A percentile compares a stretch with the other conserved stretches of the same genome.
phyloP scores from a whole-genome alignment of 306 rosid genomes.

The Sphenostylis stenocarpa region DNA sequence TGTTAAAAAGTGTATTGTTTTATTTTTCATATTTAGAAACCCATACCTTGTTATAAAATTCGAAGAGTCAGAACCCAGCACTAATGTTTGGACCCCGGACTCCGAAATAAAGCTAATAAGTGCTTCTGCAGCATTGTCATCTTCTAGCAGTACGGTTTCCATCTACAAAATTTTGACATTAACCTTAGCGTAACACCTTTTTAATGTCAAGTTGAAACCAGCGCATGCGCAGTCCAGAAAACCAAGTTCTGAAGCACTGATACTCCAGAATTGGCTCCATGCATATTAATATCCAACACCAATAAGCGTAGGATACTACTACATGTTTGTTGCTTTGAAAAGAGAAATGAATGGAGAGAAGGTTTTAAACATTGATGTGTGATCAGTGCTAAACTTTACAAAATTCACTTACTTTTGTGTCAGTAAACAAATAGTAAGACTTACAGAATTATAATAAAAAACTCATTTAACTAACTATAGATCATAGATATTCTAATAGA shows the following conservation, averaged over 20 bases:
- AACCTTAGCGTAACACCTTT: conserved; percentile 3
- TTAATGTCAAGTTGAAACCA: conserved; percentile 23
- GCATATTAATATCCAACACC: background rate
- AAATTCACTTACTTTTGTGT: too few relatives aligned
- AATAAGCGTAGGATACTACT: background rate
- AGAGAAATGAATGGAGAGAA: too few relatives aligned
- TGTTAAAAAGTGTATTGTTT: background rate
- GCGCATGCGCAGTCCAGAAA: conserved; percentile 1
- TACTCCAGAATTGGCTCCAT: background rate
- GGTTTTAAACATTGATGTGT: too few relatives aligned
- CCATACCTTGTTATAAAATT: conserved; percentile 70
- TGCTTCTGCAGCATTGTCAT: conserved; percentile 73
- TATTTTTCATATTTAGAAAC: background rate
- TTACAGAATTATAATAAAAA: too few relatives aligned
- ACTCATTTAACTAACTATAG: too few relatives aligned
- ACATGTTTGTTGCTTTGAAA: background rate
- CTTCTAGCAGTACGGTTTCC: conserved; percentile 80
- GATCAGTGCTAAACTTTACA: too few relatives aligned
- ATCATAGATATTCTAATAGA: too few relatives aligned
- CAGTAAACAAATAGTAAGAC: too few relatives aligned
- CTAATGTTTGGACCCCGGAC: conserved; percentile 56
- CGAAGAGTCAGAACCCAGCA: conserved; percentile 64
- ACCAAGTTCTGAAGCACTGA: background rate
- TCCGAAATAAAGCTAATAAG: conserved; percentile 64
- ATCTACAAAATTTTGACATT: conserved; percentile 49